These are phyloP conservation scores for Epichloe scottii DNA, from an alignment of 2,329 filamentous ascomycete species.

Conservation along the genomic window DNA sequence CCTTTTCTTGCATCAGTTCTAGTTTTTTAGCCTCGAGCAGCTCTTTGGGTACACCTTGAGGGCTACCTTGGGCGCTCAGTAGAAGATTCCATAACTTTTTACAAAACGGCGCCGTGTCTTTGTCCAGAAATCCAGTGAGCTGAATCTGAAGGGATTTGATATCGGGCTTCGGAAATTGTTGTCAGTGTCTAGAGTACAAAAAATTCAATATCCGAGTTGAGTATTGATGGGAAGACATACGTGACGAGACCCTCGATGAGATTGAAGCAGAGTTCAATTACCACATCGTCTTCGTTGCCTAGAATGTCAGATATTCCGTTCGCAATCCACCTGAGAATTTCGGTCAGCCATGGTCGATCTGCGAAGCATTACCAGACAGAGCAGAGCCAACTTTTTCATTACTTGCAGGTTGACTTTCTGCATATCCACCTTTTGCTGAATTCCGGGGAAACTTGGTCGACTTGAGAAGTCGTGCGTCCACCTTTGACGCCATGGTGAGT, in stretches of 20 bases:
- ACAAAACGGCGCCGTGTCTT: constrained; percentile 79
- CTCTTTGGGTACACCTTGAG: constrained; percentile 87
- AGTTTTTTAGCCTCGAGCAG: constrained; percentile 91
- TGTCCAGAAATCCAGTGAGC: constrained; percentile 87
- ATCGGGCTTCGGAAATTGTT: constrained; percentile 54
- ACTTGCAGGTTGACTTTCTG: constrained; percentile 93
- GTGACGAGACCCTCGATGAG: constrained; percentile 59
- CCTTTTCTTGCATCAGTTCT: constrained; percentile 91
- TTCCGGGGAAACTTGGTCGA: constrained; percentile 89
- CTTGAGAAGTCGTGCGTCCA: constrained; percentile 80
- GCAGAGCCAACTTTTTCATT: constrained; percentile 72
- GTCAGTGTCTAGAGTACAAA: constrained; percentile 20
- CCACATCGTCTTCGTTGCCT: constrained; percentile 88
- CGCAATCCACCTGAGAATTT: constrained; percentile 68
- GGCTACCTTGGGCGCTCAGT: constrained; percentile 76
- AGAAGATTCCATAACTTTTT: constrained; percentile 89
- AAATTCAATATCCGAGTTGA: background rate
- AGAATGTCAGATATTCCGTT: constrained; percentile 77
- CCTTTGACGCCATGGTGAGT: constrained; percentile 60
- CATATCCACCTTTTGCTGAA: constrained; percentile 94
- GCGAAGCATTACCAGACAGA: background rate
- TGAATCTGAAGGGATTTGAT: constrained; percentile 93
- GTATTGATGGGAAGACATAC: constrained; percentile 30
- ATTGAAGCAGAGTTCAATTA: constrained; percentile 71
- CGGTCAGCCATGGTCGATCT: constrained; percentile 8